Conservation (phyloP, 805 yeast genomes). For the Clavispora fructus region DNA sequence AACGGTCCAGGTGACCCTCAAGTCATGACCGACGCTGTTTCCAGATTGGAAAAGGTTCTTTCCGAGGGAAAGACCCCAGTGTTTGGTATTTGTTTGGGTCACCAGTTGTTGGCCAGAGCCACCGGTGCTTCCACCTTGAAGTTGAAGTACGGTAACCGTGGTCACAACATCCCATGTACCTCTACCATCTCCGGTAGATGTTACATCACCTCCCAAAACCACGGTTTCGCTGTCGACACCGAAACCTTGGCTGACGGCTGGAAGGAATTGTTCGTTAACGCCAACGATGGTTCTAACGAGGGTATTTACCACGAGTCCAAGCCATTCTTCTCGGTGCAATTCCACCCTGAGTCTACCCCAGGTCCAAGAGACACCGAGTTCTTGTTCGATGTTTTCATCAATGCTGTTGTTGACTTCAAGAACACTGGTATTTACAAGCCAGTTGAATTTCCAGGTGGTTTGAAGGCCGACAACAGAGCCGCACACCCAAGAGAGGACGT, state of each 20-base stretch:
- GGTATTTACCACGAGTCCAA: slow-evolving; percentile 88
- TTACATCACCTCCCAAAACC: slow-evolving; percentile 98
- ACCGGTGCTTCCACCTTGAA: slow-evolving; percentile 90
- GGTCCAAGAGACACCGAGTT: slow-evolving; percentile 99
- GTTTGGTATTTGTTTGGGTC: slow-evolving; percentile 98
- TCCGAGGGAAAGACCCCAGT: slow-evolving; percentile 74
- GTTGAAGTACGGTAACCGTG: slow-evolving; percentile 97
- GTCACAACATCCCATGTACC: slow-evolving; percentile 96
- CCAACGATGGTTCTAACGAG: slow-evolving; percentile 96
- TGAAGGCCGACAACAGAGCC: slow-evolving; percentile 63
- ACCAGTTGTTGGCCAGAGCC: slow-evolving; percentile 92
- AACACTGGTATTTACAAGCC: slow-evolving; percentile 56
- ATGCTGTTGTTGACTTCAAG: slow-evolving; percentile 67
- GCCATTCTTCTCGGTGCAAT: slow-evolving; percentile 96
- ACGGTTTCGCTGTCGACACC: slow-evolving; percentile 95
- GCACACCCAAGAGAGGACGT: slow-evolving; percentile 75
- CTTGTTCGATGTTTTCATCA: slow-evolving; percentile 86
- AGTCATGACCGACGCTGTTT: slow-evolving; percentile 65
- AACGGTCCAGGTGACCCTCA: slow-evolving; percentile 99
- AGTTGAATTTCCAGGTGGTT: slow-evolving; percentile 89
- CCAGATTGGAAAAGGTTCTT: slow-evolving; percentile 52
- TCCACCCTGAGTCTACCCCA: slow-evolving; percentile 98
- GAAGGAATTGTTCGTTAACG: slow-evolving; percentile 91
- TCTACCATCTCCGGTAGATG: slow-evolving; percentile 88
- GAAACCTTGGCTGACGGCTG: slow-evolving; percentile 70